Base-by-base conservation (phyloP, 2,329 filamentous ascomycete species). In the Diaporthe helianthi region DNA sequence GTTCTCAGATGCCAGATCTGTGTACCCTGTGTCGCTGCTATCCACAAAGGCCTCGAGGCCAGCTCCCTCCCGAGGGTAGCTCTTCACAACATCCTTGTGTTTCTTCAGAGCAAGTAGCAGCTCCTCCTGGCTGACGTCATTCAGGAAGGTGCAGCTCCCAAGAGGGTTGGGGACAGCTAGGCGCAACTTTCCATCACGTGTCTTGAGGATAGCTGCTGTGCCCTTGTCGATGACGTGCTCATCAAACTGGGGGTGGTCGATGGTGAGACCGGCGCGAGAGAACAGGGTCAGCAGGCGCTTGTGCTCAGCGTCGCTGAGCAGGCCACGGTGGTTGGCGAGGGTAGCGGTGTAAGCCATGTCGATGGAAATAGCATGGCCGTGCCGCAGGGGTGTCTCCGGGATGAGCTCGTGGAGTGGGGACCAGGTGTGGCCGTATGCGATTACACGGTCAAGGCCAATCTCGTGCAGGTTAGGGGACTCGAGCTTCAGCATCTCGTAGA, bases 341-440 rank as follows among this genome's bases (percentile, higher is more conserved):
- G 90, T 92, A 0, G 90, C 90, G 0, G 89, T 91, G 79, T 90
- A 93, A 0, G 90, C 90, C 90, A 93, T 93, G 76, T 92, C 90
- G 71, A 92, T 91, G 2, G 88, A 90, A 73, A 93, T 92, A 73
- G 90, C 90, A 75, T 93, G 90, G 4, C 90, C 90, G 76, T 93
- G 91, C 51, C 90, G 87, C 52, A 92, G 85, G 0, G 90, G 90
- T 0, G 89, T 88, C 63, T 90, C 85, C 0, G 90, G 90, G 0
- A 90, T 84, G 12, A 93, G 85, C 78, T 93, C 90, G 75, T 92
- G 89, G 7, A 92, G 83, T 24, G 90, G 90, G 4, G 89, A 92
- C 90, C 90, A 92, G 8, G 90, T 92, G 76, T 93, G 90, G 0
- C 90, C 90, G 73, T 92, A 93, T 1, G 90, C 90, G 77, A 93